These are phyloP conservation scores for Corymbia maculata DNA, from an alignment of 345 rosid genomes.

Conservation along the genomic window DNA sequence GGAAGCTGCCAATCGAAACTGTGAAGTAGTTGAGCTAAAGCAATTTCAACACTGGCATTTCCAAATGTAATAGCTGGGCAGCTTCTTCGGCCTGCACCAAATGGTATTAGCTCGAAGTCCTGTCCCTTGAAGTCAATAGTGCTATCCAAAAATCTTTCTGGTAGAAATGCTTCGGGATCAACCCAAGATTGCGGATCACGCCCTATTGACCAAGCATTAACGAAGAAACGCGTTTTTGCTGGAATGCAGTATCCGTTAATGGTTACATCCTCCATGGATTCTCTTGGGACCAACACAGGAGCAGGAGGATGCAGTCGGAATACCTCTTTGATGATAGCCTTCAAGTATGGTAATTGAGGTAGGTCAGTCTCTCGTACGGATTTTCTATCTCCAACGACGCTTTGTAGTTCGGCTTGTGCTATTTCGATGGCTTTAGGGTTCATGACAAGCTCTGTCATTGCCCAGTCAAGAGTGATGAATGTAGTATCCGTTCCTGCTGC, in stretches of 20 bases:
- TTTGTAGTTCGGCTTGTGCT: constrained; percentile 32
- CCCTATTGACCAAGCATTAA: constrained; percentile 35
- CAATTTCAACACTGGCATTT: constrained; percentile 28
- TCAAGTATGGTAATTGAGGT: constrained; percentile 25
- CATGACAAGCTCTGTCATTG: constrained; percentile 34
- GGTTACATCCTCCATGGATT: constrained; percentile 31
- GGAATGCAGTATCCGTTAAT: constrained; percentile 36
- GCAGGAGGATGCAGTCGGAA: constrained; percentile 45
- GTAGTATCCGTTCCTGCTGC: constrained; percentile 32
- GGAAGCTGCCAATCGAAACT: constrained; percentile 44
- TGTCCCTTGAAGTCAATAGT: constrained; percentile 36
- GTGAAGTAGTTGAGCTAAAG: constrained; percentile 41
- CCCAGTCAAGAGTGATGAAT: constrained; percentile 23
- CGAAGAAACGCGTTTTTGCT: constrained; percentile 19
- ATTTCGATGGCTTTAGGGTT: constrained; percentile 21
- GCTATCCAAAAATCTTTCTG: constrained; percentile 32
- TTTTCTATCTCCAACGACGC: constrained; percentile 13
- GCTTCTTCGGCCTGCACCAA: constrained; percentile 42
- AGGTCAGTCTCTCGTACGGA: constrained; percentile 31
- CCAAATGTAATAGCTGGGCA: constrained; percentile 40
- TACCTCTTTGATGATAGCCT: constrained; percentile 42
- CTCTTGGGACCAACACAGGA: constrained; percentile 46
- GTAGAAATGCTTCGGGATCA: constrained; percentile 25
- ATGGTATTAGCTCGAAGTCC: constrained; percentile 44
- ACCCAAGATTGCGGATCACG: constrained; percentile 33